These are phyloP conservation scores for Dionaea muscipula DNA, from an alignment of 179 eudicot genomes.

Conservation along the genomic window DNA sequence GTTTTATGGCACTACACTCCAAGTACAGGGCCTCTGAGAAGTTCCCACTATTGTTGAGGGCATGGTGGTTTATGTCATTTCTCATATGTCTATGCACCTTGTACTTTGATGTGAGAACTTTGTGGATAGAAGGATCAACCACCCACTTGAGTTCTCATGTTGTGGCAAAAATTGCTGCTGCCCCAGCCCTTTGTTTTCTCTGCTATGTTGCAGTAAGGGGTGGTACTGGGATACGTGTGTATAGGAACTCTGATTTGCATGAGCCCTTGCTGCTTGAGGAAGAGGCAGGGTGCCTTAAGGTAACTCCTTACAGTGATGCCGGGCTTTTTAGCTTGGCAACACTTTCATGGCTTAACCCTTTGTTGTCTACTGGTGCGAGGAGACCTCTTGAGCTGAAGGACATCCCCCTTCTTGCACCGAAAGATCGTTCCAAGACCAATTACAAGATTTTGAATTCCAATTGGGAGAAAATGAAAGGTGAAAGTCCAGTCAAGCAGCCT, in stretches of 20 bases:
- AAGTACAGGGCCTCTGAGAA: constrained; percentile 51
- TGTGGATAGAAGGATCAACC: constrained; percentile 39
- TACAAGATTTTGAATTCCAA: constrained; percentile 61
- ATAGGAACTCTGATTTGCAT: constrained; percentile 58
- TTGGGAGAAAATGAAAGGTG: constrained; percentile 75
- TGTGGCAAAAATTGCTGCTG: constrained; percentile 44
- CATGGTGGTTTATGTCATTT: constrained; percentile 84
- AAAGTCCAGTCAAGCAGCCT: constrained; percentile 41
- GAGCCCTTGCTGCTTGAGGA: constrained; percentile 79
- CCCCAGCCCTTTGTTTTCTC: constrained; percentile 69
- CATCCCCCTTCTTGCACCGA: constrained; percentile 79
- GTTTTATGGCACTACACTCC: constrained; percentile 55
- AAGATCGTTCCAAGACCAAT: constrained; percentile 73
- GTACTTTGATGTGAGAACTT: constrained; percentile 51
- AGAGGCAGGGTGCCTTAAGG: constrained; percentile 72
- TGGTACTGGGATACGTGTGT: constrained; percentile 49
- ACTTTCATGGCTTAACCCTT: constrained; percentile 82
- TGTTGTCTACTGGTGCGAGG: constrained; percentile 76
- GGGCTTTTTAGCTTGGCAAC: constrained; percentile 71
- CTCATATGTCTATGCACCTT: constrained; percentile 40
- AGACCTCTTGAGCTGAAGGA: constrained; percentile 85
- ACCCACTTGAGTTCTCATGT: constrained; percentile 49
- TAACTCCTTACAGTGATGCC: constrained; percentile 82
- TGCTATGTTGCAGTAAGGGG: constrained; percentile 63
- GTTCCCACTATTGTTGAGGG: constrained; percentile 55